Conservation (phyloP, 352 stramenopile species). For the Peronospora farinosa region DNA sequence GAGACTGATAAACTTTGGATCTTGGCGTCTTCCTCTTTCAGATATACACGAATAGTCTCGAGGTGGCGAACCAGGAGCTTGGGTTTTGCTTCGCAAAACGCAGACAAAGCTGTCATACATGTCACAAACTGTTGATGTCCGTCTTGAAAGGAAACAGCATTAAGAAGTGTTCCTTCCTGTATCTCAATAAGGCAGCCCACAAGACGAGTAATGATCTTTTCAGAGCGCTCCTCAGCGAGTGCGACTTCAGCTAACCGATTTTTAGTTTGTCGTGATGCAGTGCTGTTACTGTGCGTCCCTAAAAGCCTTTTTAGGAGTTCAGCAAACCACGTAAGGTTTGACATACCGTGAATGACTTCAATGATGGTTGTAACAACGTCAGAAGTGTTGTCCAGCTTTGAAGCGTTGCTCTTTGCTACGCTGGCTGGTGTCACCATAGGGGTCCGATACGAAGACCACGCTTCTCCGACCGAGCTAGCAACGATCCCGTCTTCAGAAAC, state of each 20-base stretch:
- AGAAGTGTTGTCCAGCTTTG: slow-evolving; percentile 55
- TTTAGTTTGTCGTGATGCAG: slow-evolving; percentile 21
- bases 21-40: slow-evolving; percentile 53
- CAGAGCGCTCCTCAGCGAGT: slow-evolving; percentile 43
- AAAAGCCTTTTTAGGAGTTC: slow-evolving; percentile 59
- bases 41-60: slow-evolving; percentile 67
- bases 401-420: slow-evolving; percentile 54
- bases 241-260: slow-evolving; percentile 44
- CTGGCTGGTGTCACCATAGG: slow-evolving; percentile 52
- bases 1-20: slow-evolving; percentile 55
- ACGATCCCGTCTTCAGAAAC: slow-evolving; percentile 52
- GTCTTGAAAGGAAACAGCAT: slow-evolving; percentile 48
- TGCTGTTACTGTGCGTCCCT: slow-evolving; percentile 21
- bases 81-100: slow-evolving; percentile 68
- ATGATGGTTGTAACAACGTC: slow-evolving; percentile 64
- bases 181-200: slow-evolving; percentile 60
- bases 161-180: slow-evolving; percentile 58
- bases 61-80: slow-evolving; percentile 51
- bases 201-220: slow-evolving; percentile 61
- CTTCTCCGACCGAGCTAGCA: slow-evolving; percentile 45
- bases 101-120: slow-evolving; percentile 70
- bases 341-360: slow-evolving; percentile 70
- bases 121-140: slow-evolving; percentile 57
- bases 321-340: slow-evolving; percentile 68
- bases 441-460: slow-evolving; percentile 51